Base-by-base conservation (phyloP, 306 rosid genomes). In the Prunus campanulata region DNA sequence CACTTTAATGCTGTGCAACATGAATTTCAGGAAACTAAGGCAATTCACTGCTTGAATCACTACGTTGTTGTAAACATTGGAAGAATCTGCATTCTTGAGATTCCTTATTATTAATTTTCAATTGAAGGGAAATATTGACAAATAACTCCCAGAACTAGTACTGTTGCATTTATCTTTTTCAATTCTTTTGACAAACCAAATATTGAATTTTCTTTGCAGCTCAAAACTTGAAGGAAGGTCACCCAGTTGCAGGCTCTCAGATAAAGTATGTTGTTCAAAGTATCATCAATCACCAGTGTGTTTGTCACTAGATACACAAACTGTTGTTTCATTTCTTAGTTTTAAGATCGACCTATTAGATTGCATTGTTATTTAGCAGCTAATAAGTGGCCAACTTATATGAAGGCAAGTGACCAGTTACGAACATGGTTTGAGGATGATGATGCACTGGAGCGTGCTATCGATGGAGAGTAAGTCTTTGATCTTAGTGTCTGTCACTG, bases 171-270 rank as follows among this genome's bases (percentile, higher is more conserved):
- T 27, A 14, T 27, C 15, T 25, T 50, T 48, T 29, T 8, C 2
- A 11, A 19, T 54, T 54, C 3, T n/a, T n/a, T n/a, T 25, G 5
- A 59, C 64, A 15, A 39, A 56, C 54, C 18, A 44, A 62, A 66
- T 47, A 6, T 42, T 46, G 59, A 70, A 64, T 80, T 74, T 76
- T 30, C 68, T 74, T 84, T 76, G 84, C 91, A 96, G 99, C 88
- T 87, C 92, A 79, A 89, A 91, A 81, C 96, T 96, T 68, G 98
- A 96, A 90, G 99, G 96, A 56, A 89, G 99, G 82, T 75, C 93
- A 29, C 35, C 80, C 65, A 77, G 88, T 71, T 96, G 98, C 89
- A 87, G 99, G 88, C 92, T 95, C 70, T 86, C 99, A 54, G 99
- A 95, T 90, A 95, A 85, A 87, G 99, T 95, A 90, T 80, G 96